These are phyloP conservation scores for Aspergillus ochraceoroseus DNA, from an alignment of 2,329 filamentous ascomycete genomes.

Conservation along the genomic window DNA sequence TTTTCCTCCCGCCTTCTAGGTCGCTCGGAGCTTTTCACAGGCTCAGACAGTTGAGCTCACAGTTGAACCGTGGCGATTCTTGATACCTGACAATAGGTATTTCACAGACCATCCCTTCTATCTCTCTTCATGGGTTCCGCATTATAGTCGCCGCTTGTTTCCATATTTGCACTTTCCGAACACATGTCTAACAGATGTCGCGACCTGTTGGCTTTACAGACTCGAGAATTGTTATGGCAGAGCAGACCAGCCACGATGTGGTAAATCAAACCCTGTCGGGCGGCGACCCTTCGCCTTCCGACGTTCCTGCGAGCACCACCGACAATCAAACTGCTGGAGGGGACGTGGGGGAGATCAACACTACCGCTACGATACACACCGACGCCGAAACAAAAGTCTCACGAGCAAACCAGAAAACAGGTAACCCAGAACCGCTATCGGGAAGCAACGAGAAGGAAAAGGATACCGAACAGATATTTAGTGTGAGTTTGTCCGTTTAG, in stretches of 20 bases:
- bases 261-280: conserved; percentile 66
- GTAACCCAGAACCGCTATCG: conserved; percentile 16
- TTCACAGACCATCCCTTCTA: conserved; percentile 21
- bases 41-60: conserved; percentile 32
- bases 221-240: conserved; percentile 65
- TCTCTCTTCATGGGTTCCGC: conserved; percentile 17
- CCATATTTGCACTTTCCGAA: conserved; percentile 22
- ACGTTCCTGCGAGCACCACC: conserved; percentile 60
- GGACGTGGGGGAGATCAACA: conserved; percentile 42
- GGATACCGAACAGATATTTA: conserved; percentile 24
- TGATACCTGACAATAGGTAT: conserved; percentile 44
- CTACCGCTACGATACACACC: conserved; percentile 36
- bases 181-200: conserved; percentile 34
- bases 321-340: conserved; percentile 51
- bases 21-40: conserved; percentile 34
- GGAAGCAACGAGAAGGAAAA: conserved; percentile 25
- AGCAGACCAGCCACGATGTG: conserved; percentile 65
- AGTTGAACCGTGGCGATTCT: conserved; percentile 42
- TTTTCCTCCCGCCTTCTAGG: conserved; percentile 27
- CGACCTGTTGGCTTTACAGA: conserved; percentile 36
- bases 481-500: conserved; percentile 28
- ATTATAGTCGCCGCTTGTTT: conserved; percentile 19
- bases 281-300: conserved; percentile 59
- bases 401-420: conserved; percentile 24
- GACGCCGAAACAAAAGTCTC: conserved; percentile 25